Base-by-base conservation (phyloP, 257 asterid species). In the Solanum chilense region DNA sequence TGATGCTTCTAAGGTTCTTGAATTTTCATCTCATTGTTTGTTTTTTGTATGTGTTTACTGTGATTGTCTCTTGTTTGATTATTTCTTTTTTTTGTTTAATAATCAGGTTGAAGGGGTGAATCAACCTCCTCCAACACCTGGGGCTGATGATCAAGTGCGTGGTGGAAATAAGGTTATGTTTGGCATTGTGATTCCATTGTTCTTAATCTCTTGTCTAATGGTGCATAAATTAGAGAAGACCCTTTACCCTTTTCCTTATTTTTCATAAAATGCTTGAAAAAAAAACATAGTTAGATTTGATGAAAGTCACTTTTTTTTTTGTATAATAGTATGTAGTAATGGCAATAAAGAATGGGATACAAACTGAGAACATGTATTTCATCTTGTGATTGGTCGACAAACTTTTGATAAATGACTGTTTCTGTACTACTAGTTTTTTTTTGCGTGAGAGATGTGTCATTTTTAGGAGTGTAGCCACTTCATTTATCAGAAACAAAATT, bases 81-180 rank as follows among this genome's bases (percentile, higher is more conserved):
- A 6, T 35, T 25, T 41, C 1, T 39, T 47, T 6, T n/a, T 29
- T 60, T 68, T 23, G n/a, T 37, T n/a, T 89, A 89, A 9, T 18
- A 33, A 71, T 90, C 91, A 95, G 98, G 95, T 78, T 91, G 98
- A 95, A 87, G 92, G 90, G 86, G 94, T 89, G 88, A 89, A 41
- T 69, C 93, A 88, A 86, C 92, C 91, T 33, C 90, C 98, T 88
- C 90, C 95, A 25, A 89, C 95, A 5, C 91, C 97, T 42, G 93
- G 92, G 52, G 60, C 85, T 39, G 86, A 77, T 29, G 91, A 88
- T 49, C 84, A 85, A 33, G 18, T 70, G 88, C 96, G 95, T 68
- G 94, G 94, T 47, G 96, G 94, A 87, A 94, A 90, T 84, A 97
- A 97, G 98, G 99, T 95, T 88, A 5, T 37, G 10, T 74, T 64